Evolutionary conservation across 768 basidiomycete genomes (phyloP), one percentile per base, ranked within the genome.

Genomic region (Boletus fagicola): DNA sequence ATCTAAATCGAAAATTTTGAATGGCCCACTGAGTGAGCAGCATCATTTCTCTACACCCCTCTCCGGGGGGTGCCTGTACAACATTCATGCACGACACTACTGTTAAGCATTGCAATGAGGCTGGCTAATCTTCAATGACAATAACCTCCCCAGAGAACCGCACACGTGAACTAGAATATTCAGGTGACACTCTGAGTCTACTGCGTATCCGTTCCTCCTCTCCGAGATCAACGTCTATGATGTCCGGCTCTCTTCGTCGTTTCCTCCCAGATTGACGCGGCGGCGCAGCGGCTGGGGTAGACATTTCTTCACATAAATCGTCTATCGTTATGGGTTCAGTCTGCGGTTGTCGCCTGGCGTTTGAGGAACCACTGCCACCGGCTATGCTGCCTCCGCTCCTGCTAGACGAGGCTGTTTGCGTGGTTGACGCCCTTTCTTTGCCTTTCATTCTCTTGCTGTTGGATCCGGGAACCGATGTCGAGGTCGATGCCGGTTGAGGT

Each of bases 121-220:
- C 13, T 28, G 9, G 28, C 59, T 69, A 75, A 64, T 75, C 75
- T 45, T 73, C 77, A 42, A 82, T 75, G 33, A 81, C 70, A 52
- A 82, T 82, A 6, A 82, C 75, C 8, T 81, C 80, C 16, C 67
- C 74, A 1, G 65, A 45, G 30, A 68, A 68, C 46, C 54, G 54
- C 20, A 66, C 30, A n/a, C 48, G 59, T 6, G 62, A 50, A 39
- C 54, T 50, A 38, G 57, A 57, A 44, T 53, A 54, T 46, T 48
- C 63, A 53, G 58, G 40, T 44, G 48, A 36, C 7, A 55, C 47
- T 51, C 59, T 66, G 54, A 31, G 62, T 62, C 65, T 65, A 31
- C 60, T 62, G 33, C 63, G 59, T 36, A 43, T 51, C 40, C 63
- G 66, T 28, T 56, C 65, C 39, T 72, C 74, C 40, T 68, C 74